Percentiles rank a stretch among this genome's conserved stretches.
phyloP scores from a whole-genome alignment of 2,329 filamentous ascomycete species.

The Ceratocystis cacaofunesta region DNA sequence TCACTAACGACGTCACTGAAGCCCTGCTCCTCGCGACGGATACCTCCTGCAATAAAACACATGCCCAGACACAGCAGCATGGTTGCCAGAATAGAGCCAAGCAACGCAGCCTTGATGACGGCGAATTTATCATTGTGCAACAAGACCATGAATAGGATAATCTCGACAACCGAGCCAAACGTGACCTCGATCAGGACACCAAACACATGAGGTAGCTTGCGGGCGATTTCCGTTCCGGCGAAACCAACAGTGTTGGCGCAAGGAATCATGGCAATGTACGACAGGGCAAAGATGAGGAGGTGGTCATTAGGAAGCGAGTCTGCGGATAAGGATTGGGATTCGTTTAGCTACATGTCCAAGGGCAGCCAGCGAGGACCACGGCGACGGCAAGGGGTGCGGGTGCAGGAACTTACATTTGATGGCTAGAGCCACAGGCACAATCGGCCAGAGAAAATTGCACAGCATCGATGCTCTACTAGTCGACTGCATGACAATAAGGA shows the following conservation, averaged over 20 bases:
- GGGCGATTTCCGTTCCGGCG: conserved; percentile 52
- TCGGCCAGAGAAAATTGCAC: conserved; percentile 35
- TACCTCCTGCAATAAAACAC: conserved; percentile 65
- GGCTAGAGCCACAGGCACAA: conserved; percentile 32
- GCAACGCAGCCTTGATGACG: conserved; percentile 71
- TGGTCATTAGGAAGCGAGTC: conserved; percentile 25
- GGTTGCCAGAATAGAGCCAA: conserved; percentile 72
- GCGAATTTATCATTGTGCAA: conserved; percentile 40
- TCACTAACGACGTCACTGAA: conserved; percentile 68
- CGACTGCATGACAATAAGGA: conserved; percentile 29
- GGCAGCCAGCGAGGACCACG: background rate
- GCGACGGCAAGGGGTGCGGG: background rate
- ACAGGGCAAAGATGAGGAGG: conserved; percentile 32
- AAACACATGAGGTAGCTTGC: conserved; percentile 60
- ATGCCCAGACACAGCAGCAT: conserved; percentile 64
- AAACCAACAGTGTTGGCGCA: conserved; percentile 35
- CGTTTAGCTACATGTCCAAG: background rate
- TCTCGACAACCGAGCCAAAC: conserved; percentile 58
- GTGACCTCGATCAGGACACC: conserved; percentile 48
- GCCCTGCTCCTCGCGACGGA: conserved; percentile 49
- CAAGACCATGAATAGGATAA: conserved; percentile 68
- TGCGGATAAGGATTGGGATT: background rate
- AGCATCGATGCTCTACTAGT: conserved; percentile 31
- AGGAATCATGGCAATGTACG: conserved; percentile 36
- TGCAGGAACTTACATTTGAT: conserved; percentile 20